Evolutionary conservation across 2,329 filamentous ascomycete species (phyloP).

Genomic region (Pyricularia pennisetigena): DNA sequence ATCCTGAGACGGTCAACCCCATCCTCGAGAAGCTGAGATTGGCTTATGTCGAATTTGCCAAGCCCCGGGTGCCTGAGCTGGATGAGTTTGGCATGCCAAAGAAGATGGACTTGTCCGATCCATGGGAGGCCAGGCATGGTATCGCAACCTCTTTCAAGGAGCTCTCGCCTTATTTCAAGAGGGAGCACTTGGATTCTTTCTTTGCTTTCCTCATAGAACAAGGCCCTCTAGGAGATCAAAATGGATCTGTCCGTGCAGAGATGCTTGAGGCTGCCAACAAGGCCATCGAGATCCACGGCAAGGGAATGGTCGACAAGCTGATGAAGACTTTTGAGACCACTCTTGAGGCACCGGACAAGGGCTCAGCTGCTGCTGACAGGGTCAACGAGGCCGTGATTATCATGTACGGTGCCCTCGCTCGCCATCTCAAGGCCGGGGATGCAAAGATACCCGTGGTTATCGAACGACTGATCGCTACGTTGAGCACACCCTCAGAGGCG

Average conservation of each 20-base stretch:
- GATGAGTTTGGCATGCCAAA: conserved; percentile 93
- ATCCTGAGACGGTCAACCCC: conserved; percentile 21
- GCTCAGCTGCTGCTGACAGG: conserved; percentile 71
- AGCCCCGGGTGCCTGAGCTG: conserved; percentile 71
- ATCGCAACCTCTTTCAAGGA: conserved; percentile 82
- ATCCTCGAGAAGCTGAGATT: conserved; percentile 57
- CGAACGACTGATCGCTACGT: conserved; percentile 71
- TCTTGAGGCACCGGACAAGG: conserved; percentile 76
- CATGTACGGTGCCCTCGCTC: conserved; percentile 87
- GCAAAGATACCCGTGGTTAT: conserved; percentile 81
- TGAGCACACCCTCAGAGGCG: conserved; percentile 91
- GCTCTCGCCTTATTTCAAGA: conserved; percentile 60
- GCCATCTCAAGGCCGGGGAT: conserved; percentile 79
- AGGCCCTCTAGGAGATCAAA: conserved; percentile 79
- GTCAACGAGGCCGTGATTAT: conserved; percentile 97
- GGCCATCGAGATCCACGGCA: conserved; percentile 73
- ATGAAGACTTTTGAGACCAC: conserved; percentile 89
- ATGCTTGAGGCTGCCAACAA: conserved; percentile 87
- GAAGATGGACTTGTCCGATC: conserved; percentile 79
- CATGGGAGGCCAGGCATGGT: conserved; percentile 85
- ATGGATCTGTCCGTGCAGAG: conserved; percentile 65
- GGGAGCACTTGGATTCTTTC: conserved; percentile 62
- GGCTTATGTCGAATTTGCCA: conserved; percentile 69
- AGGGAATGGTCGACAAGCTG: conserved; percentile 72
- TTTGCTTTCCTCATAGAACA: conserved; percentile 77